Base-by-base conservation (phyloP, 23 red algal species). In the Agarophyton chilense region DNA sequence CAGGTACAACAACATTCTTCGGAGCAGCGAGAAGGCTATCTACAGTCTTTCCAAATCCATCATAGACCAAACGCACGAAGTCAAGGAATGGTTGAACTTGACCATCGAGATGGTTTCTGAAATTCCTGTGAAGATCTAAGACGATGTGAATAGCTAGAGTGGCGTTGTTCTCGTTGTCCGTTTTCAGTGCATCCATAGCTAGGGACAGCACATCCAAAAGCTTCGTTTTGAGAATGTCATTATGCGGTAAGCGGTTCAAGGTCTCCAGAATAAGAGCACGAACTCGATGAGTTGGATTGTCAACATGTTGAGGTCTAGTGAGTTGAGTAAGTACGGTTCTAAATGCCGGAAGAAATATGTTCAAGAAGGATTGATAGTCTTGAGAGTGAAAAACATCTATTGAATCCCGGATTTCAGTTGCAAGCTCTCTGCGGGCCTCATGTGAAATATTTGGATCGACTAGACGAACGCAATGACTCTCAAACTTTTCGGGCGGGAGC, bases 51-150 rank as follows among this genome's bases (percentile, higher is more conserved):
- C 66, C 54, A 78, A 95, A 95, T 18, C 78, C 78, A 14, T 61
- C 21, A 74, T 98, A 98, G 24, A 98, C 44, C 21, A 26, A 28
- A 14, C 73, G 54, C 13, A 95, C 87, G 86, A 98, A 98, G 63
- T 94, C 94, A 34, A 98, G 81, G 36, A 98, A 91, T 51, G 90
- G 80, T 62, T 92, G 79, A 53, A 98, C 93, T 44, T 93, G 80
- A 10, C 62, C 40, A 29, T 71, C 75, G 25, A 95, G 77, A 1
- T 68, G 54, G 18, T 49, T 58, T 9, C 91, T 75, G 61, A 79
- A 98, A 34, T 70, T 92, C 70, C 88, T 98, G 87, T 98, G 90
- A n/a, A 95, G 57, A 52, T 95, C 93, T 41, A 95, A 95, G 7
- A 98, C 88, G 29, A 98, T 95, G 26, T 76, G 87, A 64, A 98